Percentiles rank a stretch among this genome's conserved stretches.
Evolutionary conservation across 169 alveolate species (phyloP).

Genomic region (Cryptosporidium andersoni): DNA sequence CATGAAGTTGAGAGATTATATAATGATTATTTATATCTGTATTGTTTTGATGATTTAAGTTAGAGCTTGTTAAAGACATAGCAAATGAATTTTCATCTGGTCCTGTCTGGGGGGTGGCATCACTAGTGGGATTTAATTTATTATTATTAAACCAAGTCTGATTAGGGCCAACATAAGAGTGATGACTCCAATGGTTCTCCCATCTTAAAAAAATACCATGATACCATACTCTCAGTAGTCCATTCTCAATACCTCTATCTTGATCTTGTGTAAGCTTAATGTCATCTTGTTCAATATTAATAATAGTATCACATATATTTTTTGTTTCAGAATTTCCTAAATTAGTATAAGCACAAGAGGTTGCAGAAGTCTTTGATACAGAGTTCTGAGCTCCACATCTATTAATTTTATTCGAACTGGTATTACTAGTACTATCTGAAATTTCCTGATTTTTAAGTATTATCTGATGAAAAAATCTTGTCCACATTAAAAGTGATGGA

Average conservation of each 20-base stretch:
- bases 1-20: background rate
- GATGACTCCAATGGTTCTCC: slow-evolving; percentile 68
- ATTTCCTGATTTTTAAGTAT: slow-evolving; percentile 60
- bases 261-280: background rate
- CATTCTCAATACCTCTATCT: slow-evolving; percentile 60
- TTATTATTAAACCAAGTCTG: background rate
- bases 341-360: too few relatives aligned
- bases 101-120: background rate
- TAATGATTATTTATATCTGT: background rate
- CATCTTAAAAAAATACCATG: slow-evolving; percentile 58
- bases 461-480: slow-evolving; percentile 51
- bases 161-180: background rate
- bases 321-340: too few relatives aligned
- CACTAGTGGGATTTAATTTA: background rate
- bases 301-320: background rate
- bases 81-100: background rate
- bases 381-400: background rate
- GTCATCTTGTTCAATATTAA: background rate
- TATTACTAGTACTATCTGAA: slow-evolving; percentile 1
- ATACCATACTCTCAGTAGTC: slow-evolving; percentile 48
- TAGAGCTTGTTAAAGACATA: too few relatives aligned
- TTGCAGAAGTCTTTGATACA: background rate
- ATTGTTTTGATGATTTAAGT: too few relatives aligned
- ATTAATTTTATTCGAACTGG: background rate
- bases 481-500: slow-evolving; percentile 45